These are phyloP conservation scores for Rhodotorula sphaerocarpa DNA, from an alignment of 768 basidiomycete genomes.

Conservation along the genomic window DNA sequence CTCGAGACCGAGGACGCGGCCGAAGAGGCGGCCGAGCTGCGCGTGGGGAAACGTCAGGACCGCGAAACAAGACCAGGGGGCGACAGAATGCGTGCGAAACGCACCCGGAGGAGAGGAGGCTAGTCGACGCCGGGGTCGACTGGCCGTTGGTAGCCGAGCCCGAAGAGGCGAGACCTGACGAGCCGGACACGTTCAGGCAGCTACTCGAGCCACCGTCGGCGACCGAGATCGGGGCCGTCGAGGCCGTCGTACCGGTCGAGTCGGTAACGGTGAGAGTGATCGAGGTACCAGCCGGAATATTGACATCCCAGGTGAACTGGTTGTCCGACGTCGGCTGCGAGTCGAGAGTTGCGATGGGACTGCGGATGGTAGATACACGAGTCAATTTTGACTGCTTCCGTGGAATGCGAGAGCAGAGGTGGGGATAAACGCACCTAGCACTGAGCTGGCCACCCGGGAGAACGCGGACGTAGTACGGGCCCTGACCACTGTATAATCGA, in stretches of 20 bases:
- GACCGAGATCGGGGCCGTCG: conserved; percentile 37
- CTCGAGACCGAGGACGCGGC: not conserved
- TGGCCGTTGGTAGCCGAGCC: conserved; percentile 25
- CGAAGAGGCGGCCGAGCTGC: not conserved
- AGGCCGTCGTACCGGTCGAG: conserved; percentile 38
- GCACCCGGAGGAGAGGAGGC: not conserved
- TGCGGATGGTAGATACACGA: not conserved
- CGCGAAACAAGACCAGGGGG: too few relatives aligned
- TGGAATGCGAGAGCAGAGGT: too few relatives aligned
- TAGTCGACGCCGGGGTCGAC: conserved; percentile 21
- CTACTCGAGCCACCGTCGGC: conserved; percentile 37
- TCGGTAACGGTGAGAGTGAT: conserved; percentile 39
- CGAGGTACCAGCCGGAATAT: conserved; percentile 35
- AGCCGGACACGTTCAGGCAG: conserved; percentile 32
- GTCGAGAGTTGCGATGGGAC: conserved; percentile 4
- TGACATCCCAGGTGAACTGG: conserved; percentile 33
- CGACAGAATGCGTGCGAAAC: not conserved
- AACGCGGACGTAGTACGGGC: conserved; percentile 12
- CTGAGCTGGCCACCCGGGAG: conserved; percentile 5
- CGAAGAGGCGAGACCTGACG: conserved; percentile 18
- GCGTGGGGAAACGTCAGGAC: too few relatives aligned
- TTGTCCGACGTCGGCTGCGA: conserved; percentile 3
- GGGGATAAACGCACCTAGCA: not conserved
- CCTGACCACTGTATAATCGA: not conserved
- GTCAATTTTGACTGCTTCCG: not conserved